Conservation (phyloP, 495 filamentous ascomycete species). For the Lasiosphaeria ovina region DNA sequence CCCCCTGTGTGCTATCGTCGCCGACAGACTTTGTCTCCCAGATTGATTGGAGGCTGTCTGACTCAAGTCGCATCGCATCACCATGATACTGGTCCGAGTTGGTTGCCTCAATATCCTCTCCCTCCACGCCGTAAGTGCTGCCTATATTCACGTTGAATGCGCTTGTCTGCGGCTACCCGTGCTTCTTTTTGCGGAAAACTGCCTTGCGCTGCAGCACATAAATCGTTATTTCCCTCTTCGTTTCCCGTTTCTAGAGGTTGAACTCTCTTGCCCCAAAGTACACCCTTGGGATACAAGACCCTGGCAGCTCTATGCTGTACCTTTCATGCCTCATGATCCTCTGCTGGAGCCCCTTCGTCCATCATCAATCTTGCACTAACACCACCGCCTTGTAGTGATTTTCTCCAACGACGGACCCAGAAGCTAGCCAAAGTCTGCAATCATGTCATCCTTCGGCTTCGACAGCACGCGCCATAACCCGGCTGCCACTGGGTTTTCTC, state of each 20-base stretch:
- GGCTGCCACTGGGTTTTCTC: conserved; percentile 69
- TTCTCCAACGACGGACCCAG: background rate
- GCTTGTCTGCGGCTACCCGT: background rate
- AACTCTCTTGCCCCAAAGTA: background rate
- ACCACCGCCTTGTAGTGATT: conserved; percentile 19
- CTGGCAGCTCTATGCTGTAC: too few relatives aligned
- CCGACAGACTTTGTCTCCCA: background rate
- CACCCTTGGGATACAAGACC: background rate
- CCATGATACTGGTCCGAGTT: conserved; percentile 28
- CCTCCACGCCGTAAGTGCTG: conserved; percentile 25
- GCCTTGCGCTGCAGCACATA: background rate
- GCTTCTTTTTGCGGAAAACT: background rate
- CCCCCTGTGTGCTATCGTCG: background rate
- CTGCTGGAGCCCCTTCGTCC: too few relatives aligned
- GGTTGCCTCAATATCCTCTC: conserved; percentile 20
- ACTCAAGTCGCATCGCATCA: conserved; percentile 21
- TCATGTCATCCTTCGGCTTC: conserved; percentile 76
- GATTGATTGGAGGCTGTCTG: conserved; percentile 1
- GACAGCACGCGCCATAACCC: conserved; percentile 62
- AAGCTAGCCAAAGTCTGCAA: background rate
- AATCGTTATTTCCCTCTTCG: too few relatives aligned
- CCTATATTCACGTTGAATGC: background rate
- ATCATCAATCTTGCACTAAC: background rate
- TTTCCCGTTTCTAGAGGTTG: background rate
- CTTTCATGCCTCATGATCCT: too few relatives aligned